phyloP scores from a whole-genome alignment of 306 rosid genomes.

The Chamaecrista fasciculata region DNA sequence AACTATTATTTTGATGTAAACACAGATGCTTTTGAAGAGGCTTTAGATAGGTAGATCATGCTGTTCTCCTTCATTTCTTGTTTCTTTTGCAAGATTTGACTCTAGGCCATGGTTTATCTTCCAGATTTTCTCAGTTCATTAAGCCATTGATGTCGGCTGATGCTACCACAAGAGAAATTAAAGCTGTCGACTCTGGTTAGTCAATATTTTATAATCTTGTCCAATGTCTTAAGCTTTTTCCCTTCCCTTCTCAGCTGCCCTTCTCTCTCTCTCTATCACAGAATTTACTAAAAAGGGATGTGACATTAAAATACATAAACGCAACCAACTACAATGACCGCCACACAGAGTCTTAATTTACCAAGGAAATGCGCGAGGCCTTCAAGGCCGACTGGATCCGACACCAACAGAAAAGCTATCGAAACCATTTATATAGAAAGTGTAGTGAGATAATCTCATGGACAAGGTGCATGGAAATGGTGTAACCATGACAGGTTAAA shows the following conservation, averaged over 20 bases:
- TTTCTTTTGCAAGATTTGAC: slow-evolving; percentile 9
- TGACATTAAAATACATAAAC: not conserved
- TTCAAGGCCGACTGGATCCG: slow-evolving; percentile 85
- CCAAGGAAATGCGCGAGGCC: no score
- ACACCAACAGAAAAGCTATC: no score
- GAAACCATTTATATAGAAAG: no score
- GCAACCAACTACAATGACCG: not conserved
- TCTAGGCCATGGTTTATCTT: no score
- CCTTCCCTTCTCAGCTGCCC: not conserved
- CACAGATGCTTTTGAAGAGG: slow-evolving; percentile 52
- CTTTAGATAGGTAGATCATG: no score
- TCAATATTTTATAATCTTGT: slow-evolving; percentile 7
- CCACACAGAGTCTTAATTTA: not conserved
- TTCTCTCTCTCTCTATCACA: slow-evolving; percentile 13
- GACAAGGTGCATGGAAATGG: no score
- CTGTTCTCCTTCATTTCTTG: slow-evolving; percentile 8
- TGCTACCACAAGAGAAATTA: no score
- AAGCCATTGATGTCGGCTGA: slow-evolving; percentile 93
- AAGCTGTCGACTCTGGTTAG: slow-evolving; percentile 98
- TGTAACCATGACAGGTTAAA: no score
- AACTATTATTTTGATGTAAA: slow-evolving; percentile 81
- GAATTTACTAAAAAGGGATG: no score
- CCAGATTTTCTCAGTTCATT: slow-evolving; percentile 87
- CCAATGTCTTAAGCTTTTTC: slow-evolving; percentile 8
- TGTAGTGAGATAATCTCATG: no score